Percentiles rank a stretch among this genome's conserved stretches.
Conservation (phyloP, 2,329 filamentous ascomycete species). For the Apiospora arundinis region DNA sequence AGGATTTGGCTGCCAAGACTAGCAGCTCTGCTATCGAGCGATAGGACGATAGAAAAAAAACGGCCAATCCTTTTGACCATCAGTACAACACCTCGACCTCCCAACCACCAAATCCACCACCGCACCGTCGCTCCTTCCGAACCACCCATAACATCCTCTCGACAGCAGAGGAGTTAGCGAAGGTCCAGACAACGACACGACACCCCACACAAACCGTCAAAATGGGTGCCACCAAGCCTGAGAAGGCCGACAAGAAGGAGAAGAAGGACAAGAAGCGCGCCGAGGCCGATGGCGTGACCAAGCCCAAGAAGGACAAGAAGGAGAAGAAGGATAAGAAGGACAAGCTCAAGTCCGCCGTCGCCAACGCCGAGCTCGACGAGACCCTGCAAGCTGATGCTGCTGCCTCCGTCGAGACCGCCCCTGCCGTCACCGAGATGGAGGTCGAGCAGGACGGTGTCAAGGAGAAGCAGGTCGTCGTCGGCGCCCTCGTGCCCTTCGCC, state of each 20-base stretch:
- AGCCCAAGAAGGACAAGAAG: conserved; percentile 70
- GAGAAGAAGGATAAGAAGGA: conserved; percentile 72
- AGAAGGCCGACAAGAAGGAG: conserved; percentile 59
- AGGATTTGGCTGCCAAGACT: conserved; percentile 11
- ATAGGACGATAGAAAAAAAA: conserved; percentile 13
- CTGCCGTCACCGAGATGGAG: conserved; percentile 49
- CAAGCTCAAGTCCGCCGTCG: conserved; percentile 66
- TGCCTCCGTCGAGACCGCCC: conserved; percentile 49
- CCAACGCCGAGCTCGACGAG: conserved; percentile 68
- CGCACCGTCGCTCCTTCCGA: neutral
- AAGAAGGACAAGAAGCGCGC: conserved; percentile 63
- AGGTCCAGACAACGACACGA: neutral
- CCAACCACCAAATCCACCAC: neutral
- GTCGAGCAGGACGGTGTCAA: conserved; percentile 52
- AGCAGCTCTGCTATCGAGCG: conserved; percentile 14
- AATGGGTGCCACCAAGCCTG: conserved; percentile 43
- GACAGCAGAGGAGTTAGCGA: neutral
- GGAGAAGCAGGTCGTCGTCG: conserved; percentile 55
- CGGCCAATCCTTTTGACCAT: neutral
- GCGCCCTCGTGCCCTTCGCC: conserved; percentile 82
- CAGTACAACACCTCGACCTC: neutral
- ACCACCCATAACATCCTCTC: neutral
- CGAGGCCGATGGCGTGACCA: conserved; percentile 59
- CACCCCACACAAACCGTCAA: conserved; percentile 8
- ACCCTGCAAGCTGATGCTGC: conserved; percentile 63